Evolutionary conservation across 1,139 yeast genomes (phyloP), one percentile per base, ranked within the genome.

Genomic region (Diutina catenulata): DNA sequence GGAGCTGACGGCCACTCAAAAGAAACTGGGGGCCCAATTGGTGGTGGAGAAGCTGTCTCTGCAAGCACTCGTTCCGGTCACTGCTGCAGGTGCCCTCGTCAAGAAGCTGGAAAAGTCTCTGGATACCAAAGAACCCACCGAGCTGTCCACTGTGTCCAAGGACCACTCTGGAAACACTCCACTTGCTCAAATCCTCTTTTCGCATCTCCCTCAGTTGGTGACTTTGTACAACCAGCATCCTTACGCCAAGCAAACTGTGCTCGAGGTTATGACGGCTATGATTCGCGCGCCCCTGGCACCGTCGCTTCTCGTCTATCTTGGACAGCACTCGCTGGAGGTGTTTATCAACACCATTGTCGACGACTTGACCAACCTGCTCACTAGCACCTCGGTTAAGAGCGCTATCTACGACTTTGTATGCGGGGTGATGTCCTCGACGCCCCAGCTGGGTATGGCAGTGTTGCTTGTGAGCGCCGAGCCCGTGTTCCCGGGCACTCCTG

Each of bases 381-480:
- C 76, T 46, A 74, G 73, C 40, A 72, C 70, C 42, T 57, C 56
- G 13, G 60, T 80, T 32, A 70, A 80, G 41, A 70, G 75, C 20
- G 63, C 73, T 5, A 60, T 83, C 15, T 82, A 82, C 49, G 75
- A 72, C 41, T 82, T 86, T 46, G 74, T 88, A 43, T 70, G 91
- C n/a, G 69, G 87, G 0, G 79, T 84, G 5, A 69, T 83, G 68
- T 74, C 72, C 45, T 78, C 84, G 7, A 74, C 79, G 41, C 20
- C 8, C 35, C 96, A 91, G 58, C 94, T 87, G 51, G 97, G 97
- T 1, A 59, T 88, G 23, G 70, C 94, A 1, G 81, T 83, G 38
- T 63, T 83, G 35, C 74, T 91, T 43, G 63, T 86, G 33, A 80
- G 84, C 37, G 95, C 94, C 13, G 22, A 31, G 20, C 8, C 18